These are phyloP conservation scores for Paxillus ammoniavirescens DNA, from an alignment of 768 basidiomycete species.

Conservation along the genomic window DNA sequence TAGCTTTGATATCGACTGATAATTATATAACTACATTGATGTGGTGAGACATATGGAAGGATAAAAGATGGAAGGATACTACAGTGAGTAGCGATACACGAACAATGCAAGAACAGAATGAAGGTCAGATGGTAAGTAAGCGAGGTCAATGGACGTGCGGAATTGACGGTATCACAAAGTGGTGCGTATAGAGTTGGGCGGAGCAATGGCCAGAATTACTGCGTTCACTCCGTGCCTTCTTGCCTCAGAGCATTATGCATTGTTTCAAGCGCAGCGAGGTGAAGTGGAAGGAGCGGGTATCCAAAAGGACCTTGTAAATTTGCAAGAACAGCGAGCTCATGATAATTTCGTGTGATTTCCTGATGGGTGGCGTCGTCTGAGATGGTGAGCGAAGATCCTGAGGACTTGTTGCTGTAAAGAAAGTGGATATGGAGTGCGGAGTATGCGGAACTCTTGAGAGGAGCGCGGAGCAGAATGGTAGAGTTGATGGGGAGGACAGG, in stretches of 20 bases:
- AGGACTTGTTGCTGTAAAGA: constrained; percentile 48
- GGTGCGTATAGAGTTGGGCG: background rate
- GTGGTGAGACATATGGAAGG: constrained; percentile 15
- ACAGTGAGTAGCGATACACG: constrained; percentile 32
- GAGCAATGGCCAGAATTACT: background rate
- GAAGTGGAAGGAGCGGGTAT: constrained; percentile 63
- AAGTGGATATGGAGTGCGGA: constrained; percentile 61
- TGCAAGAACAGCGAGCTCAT: constrained; percentile 67
- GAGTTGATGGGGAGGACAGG: constrained; percentile 55
- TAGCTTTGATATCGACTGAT: constrained; percentile 5
- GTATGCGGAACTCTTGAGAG: constrained; percentile 37
- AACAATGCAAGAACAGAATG: constrained; percentile 15
- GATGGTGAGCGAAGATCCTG: constrained; percentile 36
- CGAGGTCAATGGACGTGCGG: too few relatives aligned
- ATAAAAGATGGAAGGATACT: constrained; percentile 24
- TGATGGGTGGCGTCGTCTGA: constrained; percentile 34
- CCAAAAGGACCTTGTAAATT: constrained; percentile 40
- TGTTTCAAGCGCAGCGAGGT: constrained; percentile 68
- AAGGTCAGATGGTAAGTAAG: background rate
- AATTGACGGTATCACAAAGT: too few relatives aligned
- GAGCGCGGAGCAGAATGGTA: constrained; percentile 58
- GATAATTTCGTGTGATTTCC: constrained; percentile 68
- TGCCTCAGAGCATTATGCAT: constrained; percentile 47
- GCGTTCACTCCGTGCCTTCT: constrained; percentile 21
- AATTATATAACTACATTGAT: constrained; percentile 15